Conservation (phyloP, 164 flowering plant species). For the Chimonanthus salicifolius region DNA sequence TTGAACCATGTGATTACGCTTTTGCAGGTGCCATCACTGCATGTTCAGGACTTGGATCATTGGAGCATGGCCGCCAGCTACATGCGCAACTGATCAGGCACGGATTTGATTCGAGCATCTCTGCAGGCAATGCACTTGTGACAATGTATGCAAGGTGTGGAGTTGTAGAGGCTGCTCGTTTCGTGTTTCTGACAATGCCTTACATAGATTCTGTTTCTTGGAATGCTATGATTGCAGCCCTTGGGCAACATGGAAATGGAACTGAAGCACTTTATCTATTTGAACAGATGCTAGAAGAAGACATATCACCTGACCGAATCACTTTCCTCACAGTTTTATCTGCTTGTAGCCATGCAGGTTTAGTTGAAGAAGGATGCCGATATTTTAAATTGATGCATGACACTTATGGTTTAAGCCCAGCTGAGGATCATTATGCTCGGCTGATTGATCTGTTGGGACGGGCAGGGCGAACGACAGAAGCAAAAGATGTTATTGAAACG, state of each 20-base stretch:
- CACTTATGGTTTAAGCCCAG: conserved; percentile 48
- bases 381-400: conserved; percentile 54
- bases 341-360: conserved; percentile 78
- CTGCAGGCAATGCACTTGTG: conserved; percentile 66
- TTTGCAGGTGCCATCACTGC: conserved; percentile 69
- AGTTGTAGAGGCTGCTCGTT: conserved; percentile 48
- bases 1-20: conserved; percentile 66
- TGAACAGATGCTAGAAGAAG: conserved; percentile 54
- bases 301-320: conserved; percentile 56
- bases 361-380: conserved; percentile 53
- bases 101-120: conserved; percentile 67
- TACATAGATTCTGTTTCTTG: conserved; percentile 45
- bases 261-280: conserved; percentile 48
- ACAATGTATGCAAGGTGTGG: conserved; percentile 87
- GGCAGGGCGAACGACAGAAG: conserved; percentile 69
- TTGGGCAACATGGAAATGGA: conserved; percentile 82
- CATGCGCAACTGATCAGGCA: conserved; percentile 52
- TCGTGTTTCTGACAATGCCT: conserved; percentile 50
- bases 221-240: conserved; percentile 64
- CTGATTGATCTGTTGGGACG: conserved; percentile 69
- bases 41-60: conserved; percentile 65
- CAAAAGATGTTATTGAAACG: conserved; percentile 38
- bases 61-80: conserved; percentile 68
- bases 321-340: conserved; percentile 71
- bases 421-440: conserved; percentile 79